Evolutionary conservation across 2,329 filamentous ascomycete genomes (phyloP), one percentile per base, ranked within the genome.

Genomic region (Xylariaceae sp.): DNA sequence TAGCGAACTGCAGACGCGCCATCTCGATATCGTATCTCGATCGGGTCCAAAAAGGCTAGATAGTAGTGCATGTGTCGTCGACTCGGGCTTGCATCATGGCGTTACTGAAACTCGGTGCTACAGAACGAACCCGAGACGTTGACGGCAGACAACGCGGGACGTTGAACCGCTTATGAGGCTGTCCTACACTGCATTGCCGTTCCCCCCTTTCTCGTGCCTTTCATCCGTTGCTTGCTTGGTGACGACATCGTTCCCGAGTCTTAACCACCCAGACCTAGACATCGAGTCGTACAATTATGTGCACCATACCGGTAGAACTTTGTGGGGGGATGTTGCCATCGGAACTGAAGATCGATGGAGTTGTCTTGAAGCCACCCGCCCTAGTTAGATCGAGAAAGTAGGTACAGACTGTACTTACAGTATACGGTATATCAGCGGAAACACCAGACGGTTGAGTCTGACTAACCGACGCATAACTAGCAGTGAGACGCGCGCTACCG

Each of bases 21-120:
- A 26, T 26, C 26, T 26, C 26, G 26, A 26, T 8, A 26, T 34
- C 30, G 30, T 15, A 41, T 7, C 18, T 41, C 22, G 39, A 41
- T 41, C 39, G 39, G 39, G 34, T 16, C 15, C n/a, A 18, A 21
- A 5, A 41, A 9, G 4, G 37, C 9, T 9, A 13, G 19, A 18
- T 13, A 16, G 39, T 41, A 26, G 26, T 26, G 26, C 26, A 26
- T 40, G 32, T 46, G 41, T 46, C 45, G 39, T 47, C 48, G 48
- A 53, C 54, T 57, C 16, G 45, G 51, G 50, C 49, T 45, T 55
- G 48, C 47, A 53, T 57, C 51, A 46, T 48, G 40, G 48, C 34
- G 47, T 45, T 43, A n/a, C n/a, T n/a, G n/a, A 47, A 54, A 59
- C 43, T 34, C 41, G 41, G 46, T 54, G 48, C 47, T 53, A 47